Conservation (phyloP, 2,329 filamentous ascomycete species). For the Leptographium radiaticola region DNA sequence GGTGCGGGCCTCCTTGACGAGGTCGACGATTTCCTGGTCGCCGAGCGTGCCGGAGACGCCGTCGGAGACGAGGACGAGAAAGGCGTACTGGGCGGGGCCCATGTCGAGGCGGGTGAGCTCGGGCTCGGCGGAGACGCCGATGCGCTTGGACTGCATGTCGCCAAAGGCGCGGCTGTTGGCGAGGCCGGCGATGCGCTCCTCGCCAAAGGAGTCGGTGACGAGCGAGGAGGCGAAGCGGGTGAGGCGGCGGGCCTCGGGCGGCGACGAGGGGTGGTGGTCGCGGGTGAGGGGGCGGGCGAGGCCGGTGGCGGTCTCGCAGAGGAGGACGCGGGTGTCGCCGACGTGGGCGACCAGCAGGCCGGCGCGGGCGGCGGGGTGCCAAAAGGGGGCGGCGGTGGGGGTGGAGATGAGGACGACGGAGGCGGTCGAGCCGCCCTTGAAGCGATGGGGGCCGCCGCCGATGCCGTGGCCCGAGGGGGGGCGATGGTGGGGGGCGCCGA, state of each 20-base stretch:
- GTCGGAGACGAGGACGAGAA: conserved; percentile 79
- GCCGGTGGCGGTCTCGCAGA: conserved; percentile 78
- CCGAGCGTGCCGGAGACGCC: conserved; percentile 74
- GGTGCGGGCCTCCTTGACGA: conserved; percentile 85
- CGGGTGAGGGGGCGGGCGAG: conserved; percentile 69
- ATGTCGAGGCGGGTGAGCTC: conserved; percentile 73
- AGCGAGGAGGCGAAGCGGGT: conserved; percentile 66
- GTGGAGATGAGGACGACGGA: conserved; percentile 86
- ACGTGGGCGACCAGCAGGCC: conserved; percentile 83
- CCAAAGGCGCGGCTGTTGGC: conserved; percentile 93
- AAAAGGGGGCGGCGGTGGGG: conserved; percentile 82
- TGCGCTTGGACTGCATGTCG: conserved; percentile 80
- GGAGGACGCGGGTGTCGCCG: conserved; percentile 79
- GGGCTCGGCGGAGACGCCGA: conserved; percentile 89
- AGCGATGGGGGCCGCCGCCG: conserved; percentile 56
- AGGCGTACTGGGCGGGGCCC: conserved; percentile 72
- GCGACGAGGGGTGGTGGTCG: conserved; percentile 85
- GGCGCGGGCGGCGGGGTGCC: conserved; percentile 78
- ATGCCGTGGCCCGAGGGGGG: conserved; percentile 49
- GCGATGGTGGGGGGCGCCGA: conserved; percentile 41
- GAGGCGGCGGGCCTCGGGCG: conserved; percentile 68
- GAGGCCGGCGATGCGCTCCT: conserved; percentile 85
- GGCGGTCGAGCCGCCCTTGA: conserved; percentile 88
- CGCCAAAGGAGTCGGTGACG: conserved; percentile 91
- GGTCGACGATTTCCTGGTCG: conserved; percentile 93